Base-by-base conservation (phyloP, 495 filamentous ascomycete genomes). In the Trichoderma reesei region DNA sequence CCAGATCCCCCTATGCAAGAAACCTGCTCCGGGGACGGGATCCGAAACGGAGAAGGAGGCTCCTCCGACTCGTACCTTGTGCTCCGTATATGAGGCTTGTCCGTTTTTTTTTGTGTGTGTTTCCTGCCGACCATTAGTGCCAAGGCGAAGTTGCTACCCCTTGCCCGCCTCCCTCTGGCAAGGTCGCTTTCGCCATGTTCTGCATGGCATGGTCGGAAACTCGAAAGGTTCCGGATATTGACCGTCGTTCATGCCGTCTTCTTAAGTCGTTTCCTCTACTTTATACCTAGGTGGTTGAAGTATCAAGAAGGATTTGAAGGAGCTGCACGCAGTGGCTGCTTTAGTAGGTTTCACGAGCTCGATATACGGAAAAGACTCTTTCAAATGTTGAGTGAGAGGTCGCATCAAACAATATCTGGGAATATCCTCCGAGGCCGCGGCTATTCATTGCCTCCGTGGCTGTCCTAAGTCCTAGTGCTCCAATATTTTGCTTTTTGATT, bases 1-100 rank as follows among this genome's bases (percentile, higher is more conserved):
- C 51, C 34, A 56, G 51, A 56, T 56, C 51, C 31, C 31, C 26
- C 51, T 31, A 56, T 56, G 51, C 51, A 56, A 31, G 51, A 56
- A 34, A 56, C 20, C 11, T 56, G 14, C 26, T 31, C 46, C 51
- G 51, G 51, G 10, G 34, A 13, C 11, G 20, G 20, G 20, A 56
- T 56, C 51, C 51, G 51, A 56, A 56, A 56, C 51, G 51, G 20
- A 18, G n/a, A 0, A n/a, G 16, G 44, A 18, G 9, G 7, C 44
- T 18, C 44, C 44, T 26, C 26, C 26, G 26, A 26, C 26, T 26
- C 1, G 26, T 26, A 26, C 26, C 26, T 26, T 26, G 26, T 26
- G 26, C 26, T 26, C 26, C 26, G 26, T 26, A 26, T 26, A 1
- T 26, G 26, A 26, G 26, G 26, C 26, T 26, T 26, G 26, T 26